Evolutionary conservation across 768 basidiomycete genomes (phyloP), one percentile per base, ranked within the genome.

Genomic region (Pholiota molesta): DNA sequence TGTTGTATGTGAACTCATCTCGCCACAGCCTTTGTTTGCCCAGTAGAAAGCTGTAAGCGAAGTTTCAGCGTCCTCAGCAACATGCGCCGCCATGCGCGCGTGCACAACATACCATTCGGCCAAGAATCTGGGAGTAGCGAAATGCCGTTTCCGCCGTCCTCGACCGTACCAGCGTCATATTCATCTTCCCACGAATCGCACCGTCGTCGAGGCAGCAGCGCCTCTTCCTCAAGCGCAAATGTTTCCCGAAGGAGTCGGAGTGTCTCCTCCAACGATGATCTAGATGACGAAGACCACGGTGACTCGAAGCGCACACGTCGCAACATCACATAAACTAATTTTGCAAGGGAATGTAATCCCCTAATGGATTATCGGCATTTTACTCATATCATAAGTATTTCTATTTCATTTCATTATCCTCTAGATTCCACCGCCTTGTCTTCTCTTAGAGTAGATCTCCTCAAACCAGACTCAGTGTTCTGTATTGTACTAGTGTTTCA

Each of bases 51-150:
- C 61, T 94, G 92, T 75, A 88, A 89, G 7, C 88, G 91, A 47
- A 86, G 88, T 71, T 94, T 94, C 75, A 92, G 90, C 69, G 92
- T 93, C 54, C 85, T 92, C 70, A 92, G 90, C 74, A 94, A 94
- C 78, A 94, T 94, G 92, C 88, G 92, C 64, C 82, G 92, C 60
- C 92, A 94, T 73, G 86, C 91, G 62, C 87, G 91, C 59, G 87
- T 90, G 13, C 91, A 93, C 70, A 78, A 19, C 52, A 54, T 26
- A 23, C 45, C 56, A 26, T n/a, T 53, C 31, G 55, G 49, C 40
- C 55, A 59, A 37, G 35, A 23, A 10, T 26, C 47, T 49, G 47
- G 28, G 49, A 57, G 49, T n/a, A 29, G 19, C 52, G 51, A 28
- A 21, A 28, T 55, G 35, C 52, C 57, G 13, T n/a, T 52, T 37